Evolutionary conservation across 2,329 filamentous ascomycete genomes (phyloP).

Genomic region (Aspergillus hiratsukae): DNA sequence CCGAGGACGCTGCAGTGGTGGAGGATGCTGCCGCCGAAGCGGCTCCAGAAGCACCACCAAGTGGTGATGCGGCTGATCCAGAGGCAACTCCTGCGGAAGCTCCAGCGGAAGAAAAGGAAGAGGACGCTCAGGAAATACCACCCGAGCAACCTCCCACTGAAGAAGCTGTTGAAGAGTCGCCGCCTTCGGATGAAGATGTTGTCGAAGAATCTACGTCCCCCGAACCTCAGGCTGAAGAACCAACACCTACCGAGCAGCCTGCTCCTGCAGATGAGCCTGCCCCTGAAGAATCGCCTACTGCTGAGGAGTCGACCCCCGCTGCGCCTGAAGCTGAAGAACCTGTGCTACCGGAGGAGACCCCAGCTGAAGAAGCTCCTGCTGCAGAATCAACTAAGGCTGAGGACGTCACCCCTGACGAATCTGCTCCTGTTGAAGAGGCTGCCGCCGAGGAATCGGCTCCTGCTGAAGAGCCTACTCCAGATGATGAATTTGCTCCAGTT

Average conservation of each 20-base stretch:
- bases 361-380: conserved; percentile 2
- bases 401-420: background rate
- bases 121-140: conserved; percentile 11
- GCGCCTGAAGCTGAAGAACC: background rate
- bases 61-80: conserved; percentile 7
- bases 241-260: conserved; percentile 13
- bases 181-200: conserved; percentile 5
- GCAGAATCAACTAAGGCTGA: background rate
- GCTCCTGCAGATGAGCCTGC: conserved; percentile 8
- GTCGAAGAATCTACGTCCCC: conserved; percentile 2
- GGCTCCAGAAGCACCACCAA: conserved; percentile 11
- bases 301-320: conserved; percentile 1
- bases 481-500: conserved; percentile 12
- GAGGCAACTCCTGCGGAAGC: conserved; percentile 13
- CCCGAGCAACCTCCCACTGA: conserved; percentile 11
- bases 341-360: conserved; percentile 1
- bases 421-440: conserved; percentile 7
- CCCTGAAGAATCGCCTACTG: conserved; percentile 11
- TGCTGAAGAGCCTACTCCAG: conserved; percentile 4
- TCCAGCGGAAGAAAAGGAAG: conserved; percentile 7
- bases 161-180: conserved; percentile 18
- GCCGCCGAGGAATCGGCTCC: conserved; percentile 10
- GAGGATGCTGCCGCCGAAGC: conserved; percentile 12
- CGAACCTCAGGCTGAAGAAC: conserved; percentile 5
- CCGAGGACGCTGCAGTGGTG: conserved; percentile 9